These are phyloP conservation scores for Taphrina populina DNA, from an alignment of 1,139 yeast genomes.

Conservation along the genomic window DNA sequence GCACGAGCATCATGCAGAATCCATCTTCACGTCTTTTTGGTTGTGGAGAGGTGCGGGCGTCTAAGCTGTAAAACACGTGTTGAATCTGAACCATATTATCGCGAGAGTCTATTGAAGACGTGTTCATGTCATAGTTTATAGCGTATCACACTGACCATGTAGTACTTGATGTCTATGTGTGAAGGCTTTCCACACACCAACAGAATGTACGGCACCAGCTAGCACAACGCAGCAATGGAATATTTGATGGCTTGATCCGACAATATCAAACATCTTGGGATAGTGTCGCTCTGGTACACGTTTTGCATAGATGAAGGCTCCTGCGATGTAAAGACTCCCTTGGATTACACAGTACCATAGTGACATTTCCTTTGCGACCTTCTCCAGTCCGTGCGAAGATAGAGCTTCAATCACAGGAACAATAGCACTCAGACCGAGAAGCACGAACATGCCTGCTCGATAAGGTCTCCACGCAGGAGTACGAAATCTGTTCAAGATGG, in stretches of 20 bases:
- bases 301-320: constrained; percentile 75
- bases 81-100: too few species aligned
- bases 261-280: constrained; percentile 51
- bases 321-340: constrained; percentile 70
- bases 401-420: constrained; percentile 65
- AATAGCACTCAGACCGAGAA: constrained; percentile 76
- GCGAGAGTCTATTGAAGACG: too few species aligned
- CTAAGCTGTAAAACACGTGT: too few species aligned
- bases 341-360: constrained; percentile 64
- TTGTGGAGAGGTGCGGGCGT: too few species aligned
- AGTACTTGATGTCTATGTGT: constrained; percentile 41
- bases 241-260: constrained; percentile 72
- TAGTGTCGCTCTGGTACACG: constrained; percentile 71
- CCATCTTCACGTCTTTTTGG: too few species aligned
- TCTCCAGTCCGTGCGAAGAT: constrained; percentile 48
- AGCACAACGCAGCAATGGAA: constrained; percentile 79
- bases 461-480: constrained; percentile 70
- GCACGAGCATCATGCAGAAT: too few species aligned
- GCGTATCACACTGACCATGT: constrained; percentile 14
- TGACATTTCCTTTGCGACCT: constrained; percentile 55
- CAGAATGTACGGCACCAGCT: constrained; percentile 76
- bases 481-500: constrained; percentile 65
- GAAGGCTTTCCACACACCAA: constrained; percentile 63
- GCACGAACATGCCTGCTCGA: constrained; percentile 73
- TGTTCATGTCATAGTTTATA: too few species aligned